Evolutionary conservation across 352 stramenopile genomes (phyloP), one percentile per base, ranked within the genome.

Genomic region (Pythium aristosporum): DNA sequence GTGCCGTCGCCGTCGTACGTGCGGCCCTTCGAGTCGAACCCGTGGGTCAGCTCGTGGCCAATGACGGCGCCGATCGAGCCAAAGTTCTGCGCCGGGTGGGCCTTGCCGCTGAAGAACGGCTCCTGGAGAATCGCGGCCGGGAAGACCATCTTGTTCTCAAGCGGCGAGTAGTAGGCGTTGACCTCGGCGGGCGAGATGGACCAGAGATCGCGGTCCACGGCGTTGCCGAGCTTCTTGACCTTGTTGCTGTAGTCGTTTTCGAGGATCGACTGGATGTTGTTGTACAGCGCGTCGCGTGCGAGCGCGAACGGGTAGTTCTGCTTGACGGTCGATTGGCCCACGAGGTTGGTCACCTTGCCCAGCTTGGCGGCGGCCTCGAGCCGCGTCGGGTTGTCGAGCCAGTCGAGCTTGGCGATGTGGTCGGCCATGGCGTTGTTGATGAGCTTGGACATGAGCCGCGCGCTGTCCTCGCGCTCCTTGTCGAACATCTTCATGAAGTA

Each of bases 1-100:
- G 96, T 97, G 21, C 95, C 95, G 43, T 89, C 70, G 30, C 69
- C 87, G 57, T 94, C 82, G 60, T 86, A 97, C 50, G 94, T 87
- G 9, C 85, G 76, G 52, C 93, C 94, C 67, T 93, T 87, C 50
- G 93, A 88, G 71, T 98, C 95, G 62, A 98, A 98, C 1, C 92
- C 95, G 63, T 98, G 95, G 12, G 89, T 97, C 68, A 98, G 96
- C 73, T 98, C 95, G 69, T 98, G 95, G 0, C 91, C 95, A 13
- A 97, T 89, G 39, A 98, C 87, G 23, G 91, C 88, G 32, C 92
- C 92, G 63, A 98, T 97, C 2, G 85, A 79, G 13, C 92, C 94
- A 70, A 96, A 98, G 63, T 97, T 97, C 28, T 96, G 85, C 10
- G 91, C 88, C 51, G 88, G 76, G 63, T 96, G 78, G n/a, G 71